Percentiles rank a stretch among this genome's conserved stretches.
Evolutionary conservation across 495 filamentous ascomycete species (phyloP).

Genomic region (Daldinia vernicosa): DNA sequence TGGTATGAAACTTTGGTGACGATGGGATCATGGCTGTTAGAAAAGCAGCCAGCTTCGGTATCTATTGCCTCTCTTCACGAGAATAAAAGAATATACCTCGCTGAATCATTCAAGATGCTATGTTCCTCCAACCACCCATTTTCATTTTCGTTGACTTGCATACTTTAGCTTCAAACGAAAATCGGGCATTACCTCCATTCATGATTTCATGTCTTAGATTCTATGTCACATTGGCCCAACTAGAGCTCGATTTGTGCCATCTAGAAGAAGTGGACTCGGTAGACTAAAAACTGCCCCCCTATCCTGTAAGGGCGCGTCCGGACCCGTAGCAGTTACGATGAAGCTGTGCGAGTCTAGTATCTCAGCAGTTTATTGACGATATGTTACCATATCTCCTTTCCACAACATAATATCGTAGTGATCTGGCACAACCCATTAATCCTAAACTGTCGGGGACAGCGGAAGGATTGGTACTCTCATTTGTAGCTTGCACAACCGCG

Average conservation of each 20-base stretch:
- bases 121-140: no score
- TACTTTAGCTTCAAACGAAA: background rate
- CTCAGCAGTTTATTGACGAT: background rate
- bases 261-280: background rate
- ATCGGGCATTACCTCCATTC: background rate
- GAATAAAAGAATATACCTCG: no score
- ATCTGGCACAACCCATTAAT: background rate
- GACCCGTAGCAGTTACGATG: background rate
- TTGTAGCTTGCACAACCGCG: background rate
- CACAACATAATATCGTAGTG: background rate
- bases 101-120: no score
- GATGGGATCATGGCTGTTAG: background rate
- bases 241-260: background rate
- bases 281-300: background rate
- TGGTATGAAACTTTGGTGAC: background rate
- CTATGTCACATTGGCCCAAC: background rate
- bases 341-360: background rate
- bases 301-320: background rate
- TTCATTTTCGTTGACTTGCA: background rate
- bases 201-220: background rate
- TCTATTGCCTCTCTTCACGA: background rate
- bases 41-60: background rate
- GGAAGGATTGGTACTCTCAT: background rate
- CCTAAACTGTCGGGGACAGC: background rate
- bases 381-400: background rate